Percentiles rank a stretch among this genome's conserved stretches.
phyloP scores from a whole-genome alignment of 345 rosid genomes.

The Brassica cretica region DNA sequence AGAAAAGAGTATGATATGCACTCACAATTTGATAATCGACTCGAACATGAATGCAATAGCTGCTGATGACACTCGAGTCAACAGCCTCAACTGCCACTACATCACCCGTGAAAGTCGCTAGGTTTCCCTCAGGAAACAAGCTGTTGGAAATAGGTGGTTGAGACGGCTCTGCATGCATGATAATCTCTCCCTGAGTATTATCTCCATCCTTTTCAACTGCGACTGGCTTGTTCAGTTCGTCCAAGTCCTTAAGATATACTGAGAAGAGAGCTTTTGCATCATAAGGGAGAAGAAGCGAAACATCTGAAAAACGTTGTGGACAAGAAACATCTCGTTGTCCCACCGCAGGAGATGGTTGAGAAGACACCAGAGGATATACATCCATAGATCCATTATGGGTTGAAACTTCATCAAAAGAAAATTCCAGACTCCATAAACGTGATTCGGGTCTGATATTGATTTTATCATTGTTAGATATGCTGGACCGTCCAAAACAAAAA shows the following conservation, averaged over 20 bases:
- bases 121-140: slow-evolving; percentile 63
- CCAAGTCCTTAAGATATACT: slow-evolving; percentile 43
- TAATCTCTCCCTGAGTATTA: slow-evolving; percentile 23
- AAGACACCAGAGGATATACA: slow-evolving; percentile 35
- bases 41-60: slow-evolving; percentile 53
- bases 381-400: slow-evolving; percentile 29
- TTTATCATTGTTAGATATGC: slow-evolving; percentile 43
- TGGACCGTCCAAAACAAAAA: slow-evolving; percentile 44
- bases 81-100: slow-evolving; percentile 55
- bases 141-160: slow-evolving; percentile 35
- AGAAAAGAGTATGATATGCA: slow-evolving; percentile 25
- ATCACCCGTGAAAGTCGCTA: slow-evolving; percentile 54
- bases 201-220: slow-evolving; percentile 33
- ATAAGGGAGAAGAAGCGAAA: slow-evolving; percentile 52
- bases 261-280: slow-evolving; percentile 43
- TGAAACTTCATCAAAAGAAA: slow-evolving; percentile 47
- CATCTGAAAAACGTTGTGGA: slow-evolving; percentile 46
- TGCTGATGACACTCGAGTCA: slow-evolving; percentile 29
- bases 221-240: slow-evolving; percentile 36
- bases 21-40: slow-evolving; percentile 56
- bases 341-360: slow-evolving; percentile 29
- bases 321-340: slow-evolving; percentile 26
- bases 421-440: slow-evolving; percentile 54
- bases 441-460: slow-evolving; percentile 45
- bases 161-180: slow-evolving; percentile 28